phyloP scores from a whole-genome alignment of 495 filamentous ascomycete species.

The Astrothelium macrocarpum region DNA sequence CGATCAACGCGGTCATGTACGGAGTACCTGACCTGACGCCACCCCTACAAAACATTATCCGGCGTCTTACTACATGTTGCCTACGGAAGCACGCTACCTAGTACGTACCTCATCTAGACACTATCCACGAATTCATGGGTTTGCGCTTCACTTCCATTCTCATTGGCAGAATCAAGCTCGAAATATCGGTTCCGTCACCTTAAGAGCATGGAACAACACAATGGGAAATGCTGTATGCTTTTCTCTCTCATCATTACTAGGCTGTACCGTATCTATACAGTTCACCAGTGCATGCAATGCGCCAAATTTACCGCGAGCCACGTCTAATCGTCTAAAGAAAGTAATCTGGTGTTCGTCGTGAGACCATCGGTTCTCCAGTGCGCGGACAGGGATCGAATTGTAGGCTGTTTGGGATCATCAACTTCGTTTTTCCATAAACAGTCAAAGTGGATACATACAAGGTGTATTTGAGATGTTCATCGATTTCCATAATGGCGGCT shows the following conservation, averaged over 20 bases:
- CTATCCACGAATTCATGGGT: no score
- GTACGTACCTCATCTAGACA: background rate
- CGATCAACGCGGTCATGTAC: background rate
- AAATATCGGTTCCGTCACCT: no score
- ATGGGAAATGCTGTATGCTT: slow-evolving; percentile 3
- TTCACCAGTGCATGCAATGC: slow-evolving; percentile 3
- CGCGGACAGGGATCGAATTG: slow-evolving; percentile 98
- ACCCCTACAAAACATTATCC: background rate
- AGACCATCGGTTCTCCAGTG: slow-evolving; percentile 98
- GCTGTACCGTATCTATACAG: background rate
- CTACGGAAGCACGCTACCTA: background rate
- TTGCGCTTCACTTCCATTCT: no score
- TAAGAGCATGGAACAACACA: background rate
- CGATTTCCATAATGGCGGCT: slow-evolving; percentile 99
- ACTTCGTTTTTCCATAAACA: slow-evolving; percentile 14
- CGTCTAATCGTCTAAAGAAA: slow-evolving; percentile 62
- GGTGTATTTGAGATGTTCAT: slow-evolving; percentile 98
- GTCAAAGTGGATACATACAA: slow-evolving; percentile 59
- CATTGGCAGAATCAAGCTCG: no score
- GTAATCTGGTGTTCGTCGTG: slow-evolving; percentile 91
- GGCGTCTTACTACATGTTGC: background rate
- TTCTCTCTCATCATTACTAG: background rate
- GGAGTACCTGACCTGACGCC: background rate
- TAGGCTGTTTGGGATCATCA: slow-evolving; percentile 49
- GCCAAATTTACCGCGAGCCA: background rate